phyloP scores from a whole-genome alignment of 768 basidiomycete genomes.

The Podaxis rugospora region DNA sequence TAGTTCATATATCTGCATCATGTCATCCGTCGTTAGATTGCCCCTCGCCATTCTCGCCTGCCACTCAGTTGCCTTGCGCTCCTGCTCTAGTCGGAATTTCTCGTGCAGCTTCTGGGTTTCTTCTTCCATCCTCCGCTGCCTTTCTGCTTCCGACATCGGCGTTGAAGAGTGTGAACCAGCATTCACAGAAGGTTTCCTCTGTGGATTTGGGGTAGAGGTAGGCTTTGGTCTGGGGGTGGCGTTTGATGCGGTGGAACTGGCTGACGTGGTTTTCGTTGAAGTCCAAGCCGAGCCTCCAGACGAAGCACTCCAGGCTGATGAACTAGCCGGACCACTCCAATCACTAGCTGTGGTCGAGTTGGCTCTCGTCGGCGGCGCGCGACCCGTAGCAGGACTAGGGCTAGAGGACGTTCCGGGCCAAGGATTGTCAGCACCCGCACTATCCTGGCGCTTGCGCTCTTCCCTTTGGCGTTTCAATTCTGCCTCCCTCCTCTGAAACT shows the following conservation, averaged over 20 bases:
- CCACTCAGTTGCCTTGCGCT: slow-evolving; percentile 52
- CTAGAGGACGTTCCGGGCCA: slow-evolving; percentile 24
- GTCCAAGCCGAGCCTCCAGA: slow-evolving; percentile 20
- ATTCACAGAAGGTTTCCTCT: slow-evolving; percentile 30
- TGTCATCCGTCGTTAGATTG: slow-evolving; percentile 52
- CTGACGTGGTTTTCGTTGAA: slow-evolving; percentile 23
- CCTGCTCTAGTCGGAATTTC: slow-evolving; percentile 65
- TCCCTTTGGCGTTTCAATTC: slow-evolving; percentile 37
- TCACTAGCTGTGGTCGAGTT: slow-evolving; percentile 18
- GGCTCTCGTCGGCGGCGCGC: slow-evolving; percentile 12
- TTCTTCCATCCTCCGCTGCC: slow-evolving; percentile 61
- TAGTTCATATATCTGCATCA: slow-evolving; percentile 48
- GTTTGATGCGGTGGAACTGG: slow-evolving; percentile 17
- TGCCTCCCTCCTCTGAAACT: slow-evolving; percentile 39
- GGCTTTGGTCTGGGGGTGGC: slow-evolving; percentile 23
- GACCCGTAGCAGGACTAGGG: slow-evolving; percentile 23
- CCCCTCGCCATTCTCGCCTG: slow-evolving; percentile 47
- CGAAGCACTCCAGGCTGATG: slow-evolving; percentile 15
- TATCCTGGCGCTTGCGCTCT: slow-evolving; percentile 43
- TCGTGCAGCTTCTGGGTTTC: slow-evolving; percentile 63
- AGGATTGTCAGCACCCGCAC: slow-evolving; percentile 28
- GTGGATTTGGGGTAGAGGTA: slow-evolving; percentile 22
- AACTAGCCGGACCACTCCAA: slow-evolving; percentile 26
- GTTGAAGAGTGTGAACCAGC: slow-evolving; percentile 23
- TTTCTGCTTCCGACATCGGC: slow-evolving; percentile 43